These are phyloP conservation scores for Aspergillus pseudonomiae DNA, from an alignment of 2,329 filamentous ascomycete genomes.

Conservation along the genomic window DNA sequence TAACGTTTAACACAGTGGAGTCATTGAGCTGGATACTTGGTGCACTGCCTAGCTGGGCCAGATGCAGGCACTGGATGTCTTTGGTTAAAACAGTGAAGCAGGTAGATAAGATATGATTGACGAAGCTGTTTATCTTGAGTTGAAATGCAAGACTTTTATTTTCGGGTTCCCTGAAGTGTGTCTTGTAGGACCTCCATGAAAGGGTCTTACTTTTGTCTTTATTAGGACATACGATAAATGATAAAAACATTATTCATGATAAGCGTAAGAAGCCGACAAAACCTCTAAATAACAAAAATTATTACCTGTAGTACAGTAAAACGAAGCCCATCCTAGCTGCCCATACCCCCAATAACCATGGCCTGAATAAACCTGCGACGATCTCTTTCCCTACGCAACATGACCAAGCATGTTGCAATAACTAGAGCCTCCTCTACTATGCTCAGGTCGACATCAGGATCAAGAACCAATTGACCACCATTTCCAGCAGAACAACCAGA, in stretches of 20 bases:
- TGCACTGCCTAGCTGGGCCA: too few species aligned
- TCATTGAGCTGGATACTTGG: too few species aligned
- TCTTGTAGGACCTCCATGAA: neutral
- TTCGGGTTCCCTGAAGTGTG: neutral
- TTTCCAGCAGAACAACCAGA: neutral
- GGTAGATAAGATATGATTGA: too few species aligned
- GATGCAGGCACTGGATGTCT: too few species aligned
- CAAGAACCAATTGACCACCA: neutral
- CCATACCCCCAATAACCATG: conserved; percentile 41
- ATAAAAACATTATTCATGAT: neutral
- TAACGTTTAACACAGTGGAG: too few species aligned
- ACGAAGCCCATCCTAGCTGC: neutral
- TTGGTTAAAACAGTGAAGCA: too few species aligned
- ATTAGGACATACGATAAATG: too few species aligned
- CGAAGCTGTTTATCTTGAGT: neutral
- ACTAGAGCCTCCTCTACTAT: conserved; percentile 52
- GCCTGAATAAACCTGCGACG: conserved; percentile 57
- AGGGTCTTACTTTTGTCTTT: neutral
- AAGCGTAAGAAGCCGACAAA: neutral
- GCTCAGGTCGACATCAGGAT: neutral
- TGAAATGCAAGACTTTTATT: neutral
- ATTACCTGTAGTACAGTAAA: neutral
- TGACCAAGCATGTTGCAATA: conserved; percentile 60
- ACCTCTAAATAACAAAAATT: neutral
- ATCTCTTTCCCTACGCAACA: conserved; percentile 70